Evolutionary conservation across 805 yeast genomes (phyloP).

Genomic region (Candida alai): DNA sequence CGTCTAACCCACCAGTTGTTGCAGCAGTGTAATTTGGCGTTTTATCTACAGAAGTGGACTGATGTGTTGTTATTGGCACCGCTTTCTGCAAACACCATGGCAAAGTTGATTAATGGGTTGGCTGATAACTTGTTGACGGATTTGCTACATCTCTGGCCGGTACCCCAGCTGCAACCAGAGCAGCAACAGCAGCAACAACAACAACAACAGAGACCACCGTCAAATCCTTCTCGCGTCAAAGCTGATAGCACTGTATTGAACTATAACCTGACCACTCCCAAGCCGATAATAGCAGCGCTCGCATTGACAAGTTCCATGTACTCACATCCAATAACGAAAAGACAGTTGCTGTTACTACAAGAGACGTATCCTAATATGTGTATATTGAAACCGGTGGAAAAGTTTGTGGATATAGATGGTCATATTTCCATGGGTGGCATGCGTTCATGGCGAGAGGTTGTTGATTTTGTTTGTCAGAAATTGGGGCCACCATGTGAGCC

Average conservation of each 20-base stretch:
- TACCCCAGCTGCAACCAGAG: constrained; percentile 9
- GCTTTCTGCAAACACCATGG: constrained; percentile 22
- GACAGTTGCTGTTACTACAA: constrained; percentile 18
- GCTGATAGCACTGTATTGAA: constrained; percentile 14
- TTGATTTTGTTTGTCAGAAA: constrained; percentile 19
- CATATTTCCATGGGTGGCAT: constrained; percentile 29
- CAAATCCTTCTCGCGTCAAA: too few species aligned
- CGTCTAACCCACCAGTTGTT: constrained; percentile 11
- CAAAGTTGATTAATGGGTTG: constrained; percentile 22
- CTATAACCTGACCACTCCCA: constrained; percentile 15
- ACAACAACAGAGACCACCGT: constrained; percentile 4
- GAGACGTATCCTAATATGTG: constrained; percentile 22
- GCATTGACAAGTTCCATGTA: constrained; percentile 24
- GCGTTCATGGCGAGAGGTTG: constrained; percentile 26
- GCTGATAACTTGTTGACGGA: constrained; percentile 21
- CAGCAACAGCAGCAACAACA: constrained; percentile 3
- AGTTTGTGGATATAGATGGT: constrained; percentile 22
- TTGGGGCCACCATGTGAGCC: constrained; percentile 17
- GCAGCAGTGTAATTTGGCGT: constrained; percentile 15
- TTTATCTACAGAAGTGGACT: constrained; percentile 23
- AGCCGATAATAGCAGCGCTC: constrained; percentile 22
- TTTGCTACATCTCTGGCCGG: constrained; percentile 22
- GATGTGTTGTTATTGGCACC: constrained; percentile 25
- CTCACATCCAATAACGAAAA: constrained; percentile 23
- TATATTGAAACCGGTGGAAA: constrained; percentile 25